Conservation (phyloP, 768 basidiomycete genomes). For the Suillus sp. region DNA sequence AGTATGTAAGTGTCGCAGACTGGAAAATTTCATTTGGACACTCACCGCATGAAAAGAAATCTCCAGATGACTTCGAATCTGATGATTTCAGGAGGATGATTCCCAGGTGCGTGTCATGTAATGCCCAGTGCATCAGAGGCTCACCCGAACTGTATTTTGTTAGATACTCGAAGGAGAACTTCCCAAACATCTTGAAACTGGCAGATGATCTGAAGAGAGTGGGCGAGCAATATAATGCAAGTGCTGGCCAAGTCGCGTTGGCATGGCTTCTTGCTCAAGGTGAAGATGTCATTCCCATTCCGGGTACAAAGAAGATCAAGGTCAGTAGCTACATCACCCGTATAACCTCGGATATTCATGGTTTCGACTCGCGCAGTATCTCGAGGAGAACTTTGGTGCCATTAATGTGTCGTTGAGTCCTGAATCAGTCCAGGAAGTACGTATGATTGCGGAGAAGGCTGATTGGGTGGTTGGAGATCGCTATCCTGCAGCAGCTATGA, state of each 20-base stretch:
- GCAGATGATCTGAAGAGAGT: conserved; percentile 35
- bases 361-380: conserved; percentile 32
- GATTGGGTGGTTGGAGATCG: conserved; percentile 27
- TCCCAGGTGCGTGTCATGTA: conserved; percentile 29
- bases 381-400: conserved; percentile 48
- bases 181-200: conserved; percentile 44
- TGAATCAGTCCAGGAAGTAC: conserved; percentile 41
- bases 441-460: conserved; percentile 37
- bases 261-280: conserved; percentile 45
- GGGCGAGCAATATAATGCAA: conserved; percentile 37
- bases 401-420: conserved; percentile 35
- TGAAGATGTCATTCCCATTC: conserved; percentile 42
- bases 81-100: conserved; percentile 28
- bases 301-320: conserved; percentile 41
- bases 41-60: conserved; percentile 26
- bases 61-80: conserved; percentile 34
- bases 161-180: conserved; percentile 43
- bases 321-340: conserved; percentile 13
- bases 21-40: conserved; percentile 1
- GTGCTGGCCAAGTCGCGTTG: conserved; percentile 42
- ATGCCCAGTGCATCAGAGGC: conserved; percentile 30
- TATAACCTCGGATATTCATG: not conserved
- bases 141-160: conserved; percentile 30
- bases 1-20: conserved; percentile 35
- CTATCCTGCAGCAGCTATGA: conserved; percentile 19